phyloP scores from a whole-genome alignment of 129 eudicot genomes.

The Kitagawia praeruptora region DNA sequence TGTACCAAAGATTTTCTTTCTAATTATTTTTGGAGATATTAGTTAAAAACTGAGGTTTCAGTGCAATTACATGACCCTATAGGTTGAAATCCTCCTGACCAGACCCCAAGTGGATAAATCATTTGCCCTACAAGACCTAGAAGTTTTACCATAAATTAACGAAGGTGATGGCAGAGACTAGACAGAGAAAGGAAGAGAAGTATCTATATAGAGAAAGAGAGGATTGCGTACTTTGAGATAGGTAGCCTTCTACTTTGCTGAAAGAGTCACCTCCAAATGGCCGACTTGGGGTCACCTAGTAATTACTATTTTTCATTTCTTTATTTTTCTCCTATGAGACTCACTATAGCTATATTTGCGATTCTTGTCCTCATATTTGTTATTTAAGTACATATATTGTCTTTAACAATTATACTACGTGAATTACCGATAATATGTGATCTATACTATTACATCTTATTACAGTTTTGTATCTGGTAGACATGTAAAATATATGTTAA shows the following conservation, averaged over 20 bases:
- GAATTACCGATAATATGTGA: background rate
- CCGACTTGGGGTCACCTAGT: background rate
- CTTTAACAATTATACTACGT: background rate
- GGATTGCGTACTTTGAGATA: background rate
- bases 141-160: background rate
- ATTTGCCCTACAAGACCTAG: background rate
- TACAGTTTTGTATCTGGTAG: background rate
- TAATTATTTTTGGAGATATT: background rate
- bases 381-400: background rate
- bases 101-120: background rate
- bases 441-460: background rate
- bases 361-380: background rate
- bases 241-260: background rate
- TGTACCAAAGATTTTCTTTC: background rate
- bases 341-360: background rate
- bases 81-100: slow-evolving; percentile 1
- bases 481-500: background rate
- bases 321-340: background rate
- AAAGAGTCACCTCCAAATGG: background rate
- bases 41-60: background rate
- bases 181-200: background rate
- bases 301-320: background rate
- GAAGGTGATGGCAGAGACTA: background rate
- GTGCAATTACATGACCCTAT: background rate
- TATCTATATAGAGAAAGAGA: background rate